Conservation (phyloP, 805 yeast genomes). For the Metschnikowia shivogae region DNA sequence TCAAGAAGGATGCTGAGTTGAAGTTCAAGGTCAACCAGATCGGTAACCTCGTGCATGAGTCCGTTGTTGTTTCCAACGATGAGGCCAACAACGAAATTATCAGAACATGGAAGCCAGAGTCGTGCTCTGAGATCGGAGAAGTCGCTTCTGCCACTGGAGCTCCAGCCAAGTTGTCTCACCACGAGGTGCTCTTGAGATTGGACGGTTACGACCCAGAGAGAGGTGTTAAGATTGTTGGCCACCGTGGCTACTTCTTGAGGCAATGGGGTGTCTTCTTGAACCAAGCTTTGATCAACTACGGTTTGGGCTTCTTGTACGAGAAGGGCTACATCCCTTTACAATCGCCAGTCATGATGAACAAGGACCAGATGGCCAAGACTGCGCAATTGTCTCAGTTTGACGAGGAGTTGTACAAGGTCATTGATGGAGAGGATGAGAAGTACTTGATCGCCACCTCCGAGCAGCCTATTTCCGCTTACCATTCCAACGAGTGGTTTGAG, state of each 20-base stretch:
- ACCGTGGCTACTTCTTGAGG: constrained; percentile 96
- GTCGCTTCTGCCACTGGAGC: constrained; percentile 74
- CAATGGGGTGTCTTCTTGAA: constrained; percentile 94
- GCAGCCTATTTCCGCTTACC: constrained; percentile 98
- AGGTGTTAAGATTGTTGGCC: constrained; percentile 96
- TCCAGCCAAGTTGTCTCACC: constrained; percentile 83
- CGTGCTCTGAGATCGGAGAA: constrained; percentile 52
- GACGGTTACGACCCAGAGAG: constrained; percentile 99
- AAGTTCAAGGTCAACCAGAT: constrained; percentile 80
- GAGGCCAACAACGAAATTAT: constrained; percentile 90
- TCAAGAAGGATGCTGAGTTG: constrained; percentile 70
- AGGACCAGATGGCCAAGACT: constrained; percentile 98
- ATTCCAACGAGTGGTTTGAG: constrained; percentile 97
- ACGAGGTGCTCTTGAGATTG: constrained; percentile 86
- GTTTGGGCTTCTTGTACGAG: constrained; percentile 74
- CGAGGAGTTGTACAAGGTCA: constrained; percentile 95
- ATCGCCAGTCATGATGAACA: constrained; percentile 99
- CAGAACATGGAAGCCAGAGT: constrained; percentile 83
- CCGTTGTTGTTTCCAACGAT: constrained; percentile 80
- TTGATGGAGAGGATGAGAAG: constrained; percentile 97
- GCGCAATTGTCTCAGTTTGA: constrained; percentile 98
- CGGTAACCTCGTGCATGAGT: constrained; percentile 91
- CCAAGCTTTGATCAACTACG: constrained; percentile 97
- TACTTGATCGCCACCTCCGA: constrained; percentile 97
- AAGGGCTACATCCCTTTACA: constrained; percentile 86